These are phyloP conservation scores for Fusarium verrucosum DNA, from an alignment of 2,329 filamentous ascomycete species.

Conservation along the genomic window DNA sequence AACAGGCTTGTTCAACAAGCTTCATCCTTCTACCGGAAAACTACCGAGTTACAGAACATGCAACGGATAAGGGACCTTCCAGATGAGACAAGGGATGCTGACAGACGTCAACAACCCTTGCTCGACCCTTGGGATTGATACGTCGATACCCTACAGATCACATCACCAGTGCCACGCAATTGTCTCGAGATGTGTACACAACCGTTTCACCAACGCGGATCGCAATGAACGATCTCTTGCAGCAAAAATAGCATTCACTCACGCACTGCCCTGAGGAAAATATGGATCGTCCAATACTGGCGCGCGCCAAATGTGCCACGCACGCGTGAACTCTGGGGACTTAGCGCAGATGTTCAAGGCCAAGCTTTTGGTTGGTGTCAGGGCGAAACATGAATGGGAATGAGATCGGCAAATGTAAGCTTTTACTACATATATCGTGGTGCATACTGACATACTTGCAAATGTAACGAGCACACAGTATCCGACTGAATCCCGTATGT, in stretches of 20 bases:
- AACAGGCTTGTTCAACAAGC: too few species aligned
- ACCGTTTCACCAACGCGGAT: slow-evolving; percentile 36
- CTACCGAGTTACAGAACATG: background rate
- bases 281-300: slow-evolving; percentile 23
- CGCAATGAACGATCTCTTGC: slow-evolving; percentile 24
- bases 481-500: slow-evolving; percentile 10
- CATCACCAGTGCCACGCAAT: slow-evolving; percentile 29
- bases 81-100: slow-evolving; percentile 19
- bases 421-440: slow-evolving; percentile 3
- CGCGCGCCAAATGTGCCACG: slow-evolving; percentile 12
- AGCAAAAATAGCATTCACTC: background rate
- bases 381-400: slow-evolving; percentile 24
- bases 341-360: slow-evolving; percentile 17
- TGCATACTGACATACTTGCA: too few species aligned
- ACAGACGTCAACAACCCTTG: slow-evolving; percentile 1
- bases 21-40: background rate
- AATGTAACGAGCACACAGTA: slow-evolving; percentile 12
- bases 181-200: slow-evolving; percentile 31
- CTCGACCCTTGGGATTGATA: slow-evolving; percentile 9
- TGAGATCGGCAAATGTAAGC: slow-evolving; percentile 26
- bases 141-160: slow-evolving; percentile 18
- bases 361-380: slow-evolving; percentile 30
- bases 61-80: slow-evolving; percentile 1
- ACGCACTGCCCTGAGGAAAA: slow-evolving; percentile 13
- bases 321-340: slow-evolving; percentile 31